Evolutionary conservation across 805 yeast genomes (phyloP).

Genomic region (Candida dendrica): DNA sequence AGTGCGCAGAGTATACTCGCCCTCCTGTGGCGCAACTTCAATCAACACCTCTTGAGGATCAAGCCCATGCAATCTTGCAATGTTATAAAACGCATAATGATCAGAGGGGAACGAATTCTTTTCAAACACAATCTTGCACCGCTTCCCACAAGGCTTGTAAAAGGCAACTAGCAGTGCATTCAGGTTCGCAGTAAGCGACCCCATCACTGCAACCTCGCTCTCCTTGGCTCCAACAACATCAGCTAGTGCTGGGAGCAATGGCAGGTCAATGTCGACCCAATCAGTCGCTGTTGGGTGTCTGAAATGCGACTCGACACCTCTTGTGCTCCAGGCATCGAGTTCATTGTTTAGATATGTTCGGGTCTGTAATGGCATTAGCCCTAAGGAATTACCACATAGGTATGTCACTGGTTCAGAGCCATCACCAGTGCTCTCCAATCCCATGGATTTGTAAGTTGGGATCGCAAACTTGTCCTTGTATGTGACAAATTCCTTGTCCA

Average conservation of each 20-base stretch:
- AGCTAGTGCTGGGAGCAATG: slow-evolving; percentile 61
- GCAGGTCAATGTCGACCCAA: slow-evolving; percentile 85
- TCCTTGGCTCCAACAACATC: slow-evolving; percentile 69
- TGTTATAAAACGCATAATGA: slow-evolving; percentile 74
- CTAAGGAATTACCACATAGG: slow-evolving; percentile 91
- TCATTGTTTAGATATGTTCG: slow-evolving; percentile 53
- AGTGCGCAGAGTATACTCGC: slow-evolving; percentile 51
- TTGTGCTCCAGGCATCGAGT: slow-evolving; percentile 70
- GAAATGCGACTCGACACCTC: slow-evolving; percentile 85
- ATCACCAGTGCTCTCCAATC: slow-evolving; percentile 23
- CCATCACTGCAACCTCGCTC: slow-evolving; percentile 84
- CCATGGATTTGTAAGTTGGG: slow-evolving; percentile 64
- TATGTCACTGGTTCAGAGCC: slow-evolving; percentile 36
- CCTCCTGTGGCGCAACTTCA: slow-evolving; percentile 53
- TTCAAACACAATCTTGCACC: slow-evolving; percentile 74
- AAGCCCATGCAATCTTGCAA: slow-evolving; percentile 54
- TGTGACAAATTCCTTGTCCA: slow-evolving; percentile 21
- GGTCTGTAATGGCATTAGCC: slow-evolving; percentile 73
- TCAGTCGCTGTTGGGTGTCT: slow-evolving; percentile 54
- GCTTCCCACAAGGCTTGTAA: slow-evolving; percentile 54
- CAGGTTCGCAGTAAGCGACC: slow-evolving; percentile 74
- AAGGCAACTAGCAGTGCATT: slow-evolving; percentile 70
- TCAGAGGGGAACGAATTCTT: slow-evolving; percentile 90
- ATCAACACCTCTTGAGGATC: slow-evolving; percentile 50
- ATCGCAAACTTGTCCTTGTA: slow-evolving; percentile 43